Conservation (phyloP, 164 flowering plant genomes). For the Chimonanthus salicifolius region DNA sequence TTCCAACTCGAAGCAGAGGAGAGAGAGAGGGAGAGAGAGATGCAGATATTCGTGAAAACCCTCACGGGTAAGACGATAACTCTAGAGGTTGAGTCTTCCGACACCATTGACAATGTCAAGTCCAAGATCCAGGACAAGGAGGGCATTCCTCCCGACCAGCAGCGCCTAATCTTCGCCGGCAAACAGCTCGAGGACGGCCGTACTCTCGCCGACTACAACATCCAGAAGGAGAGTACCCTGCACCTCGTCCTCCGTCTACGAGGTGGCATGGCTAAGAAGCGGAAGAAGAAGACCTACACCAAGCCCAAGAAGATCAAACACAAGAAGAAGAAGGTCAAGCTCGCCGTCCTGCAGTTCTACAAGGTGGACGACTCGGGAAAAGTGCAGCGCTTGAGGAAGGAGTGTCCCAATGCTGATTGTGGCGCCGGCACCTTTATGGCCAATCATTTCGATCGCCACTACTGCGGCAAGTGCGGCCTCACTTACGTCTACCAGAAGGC, state of each 20-base stretch:
- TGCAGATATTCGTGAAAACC: slow-evolving; percentile 71
- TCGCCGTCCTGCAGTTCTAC: slow-evolving; percentile 27
- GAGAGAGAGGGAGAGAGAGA: slow-evolving; percentile 11
- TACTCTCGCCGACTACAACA: too few relatives aligned
- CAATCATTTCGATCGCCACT: slow-evolving; percentile 19
- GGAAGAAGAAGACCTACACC: slow-evolving; percentile 57
- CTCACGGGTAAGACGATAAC: slow-evolving; percentile 36
- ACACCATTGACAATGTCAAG: slow-evolving; percentile 21
- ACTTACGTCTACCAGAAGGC: slow-evolving; percentile 18
- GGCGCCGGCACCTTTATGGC: slow-evolving; percentile 19
- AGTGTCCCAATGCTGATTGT: slow-evolving; percentile 14
- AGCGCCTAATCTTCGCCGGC: too few relatives aligned
- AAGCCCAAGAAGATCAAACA: slow-evolving; percentile 59
- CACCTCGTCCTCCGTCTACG: slow-evolving; percentile 49
- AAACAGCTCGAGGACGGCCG: too few relatives aligned
- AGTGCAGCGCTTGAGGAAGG: slow-evolving; percentile 11
- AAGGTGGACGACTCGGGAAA: slow-evolving; percentile 8
- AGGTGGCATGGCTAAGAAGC: slow-evolving; percentile 40
- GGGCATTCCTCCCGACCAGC: too few relatives aligned
- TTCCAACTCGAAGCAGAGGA: not conserved
- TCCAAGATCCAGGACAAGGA: slow-evolving; percentile 20
- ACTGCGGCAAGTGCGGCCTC: slow-evolving; percentile 23
- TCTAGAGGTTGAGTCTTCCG: slow-evolving; percentile 20
- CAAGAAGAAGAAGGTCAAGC: slow-evolving; percentile 57
- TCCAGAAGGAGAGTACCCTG: slow-evolving; percentile 16